Evolutionary conservation across 345 rosid genomes (phyloP), one percentile per base, ranked within the genome.

Genomic region (Chamaenerion angustifolium): DNA sequence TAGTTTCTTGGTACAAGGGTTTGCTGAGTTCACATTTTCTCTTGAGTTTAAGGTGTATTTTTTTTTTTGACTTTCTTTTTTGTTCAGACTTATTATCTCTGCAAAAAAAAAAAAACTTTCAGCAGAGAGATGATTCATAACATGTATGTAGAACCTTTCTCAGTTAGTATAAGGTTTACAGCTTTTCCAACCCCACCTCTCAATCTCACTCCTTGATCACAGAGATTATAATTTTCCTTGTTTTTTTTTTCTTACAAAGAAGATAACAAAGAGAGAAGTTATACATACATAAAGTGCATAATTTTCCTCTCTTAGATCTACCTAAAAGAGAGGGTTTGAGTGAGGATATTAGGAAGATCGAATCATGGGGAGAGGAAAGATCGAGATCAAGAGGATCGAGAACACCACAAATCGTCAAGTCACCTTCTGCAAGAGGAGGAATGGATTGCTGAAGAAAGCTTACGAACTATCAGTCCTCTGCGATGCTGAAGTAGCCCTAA

Each of bases 311-410:
- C 18, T 18, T 8, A 45, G 16, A 45, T 45, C 16, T 45, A 45
- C 25, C 12, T 10, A 49, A 16, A 31, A 7, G 14, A 7, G 16
- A 6, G 17, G 0, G 14, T 50, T 23, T 6, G 19, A 13, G 25
- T 21, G 25, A 21, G 25, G 25, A 8, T 40, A 35, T 27, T 40
- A 21, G 43, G 42, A 50, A 31, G 27, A 23, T 23, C 41, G 16
- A 15, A 19, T 53, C 49, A 80, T 88, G 97, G 97, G 96, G 49
- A 81, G 97, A 75, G 97, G 97, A 58, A 88, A 88, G 83, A 88
- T 88, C 43, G 96, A 84, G 70, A 88, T 88, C 70, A 88, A 88
- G 78, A 80, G 96, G 82, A 84, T 88, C 40, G 97, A 88, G 71
- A 88, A 88, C 79, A 78, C 97, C 0, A 88, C 97, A 1, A 88